phyloP scores from a whole-genome alignment of 2,329 filamentous ascomycete species.

The Colletotrichum kahawae region DNA sequence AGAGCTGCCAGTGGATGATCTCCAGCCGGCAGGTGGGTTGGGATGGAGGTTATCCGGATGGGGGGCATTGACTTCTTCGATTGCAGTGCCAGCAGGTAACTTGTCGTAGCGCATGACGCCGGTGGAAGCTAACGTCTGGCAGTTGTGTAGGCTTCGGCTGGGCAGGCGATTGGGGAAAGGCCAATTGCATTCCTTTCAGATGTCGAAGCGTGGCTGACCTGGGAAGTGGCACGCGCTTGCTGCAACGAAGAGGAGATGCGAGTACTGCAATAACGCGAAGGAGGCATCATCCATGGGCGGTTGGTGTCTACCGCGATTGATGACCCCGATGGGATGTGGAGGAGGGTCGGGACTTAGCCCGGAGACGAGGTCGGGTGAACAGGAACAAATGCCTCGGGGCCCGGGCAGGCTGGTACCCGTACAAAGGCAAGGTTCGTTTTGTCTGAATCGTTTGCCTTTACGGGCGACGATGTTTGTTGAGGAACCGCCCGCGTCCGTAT shows the following conservation, averaged over 20 bases:
- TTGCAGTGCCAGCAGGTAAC: background rate
- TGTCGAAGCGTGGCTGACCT: no score
- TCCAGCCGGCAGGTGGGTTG: background rate
- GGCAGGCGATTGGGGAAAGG: background rate
- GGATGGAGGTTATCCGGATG: background rate
- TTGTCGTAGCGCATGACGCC: background rate
- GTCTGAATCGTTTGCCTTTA: background rate
- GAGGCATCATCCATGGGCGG: background rate
- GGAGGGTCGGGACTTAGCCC: background rate
- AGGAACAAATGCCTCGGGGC: background rate
- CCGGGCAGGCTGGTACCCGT: background rate
- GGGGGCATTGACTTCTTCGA: background rate
- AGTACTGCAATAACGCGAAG: background rate
- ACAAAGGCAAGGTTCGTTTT: background rate
- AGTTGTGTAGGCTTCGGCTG: background rate
- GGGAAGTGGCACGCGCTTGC: background rate
- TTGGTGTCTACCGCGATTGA: background rate
- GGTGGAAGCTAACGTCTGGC: background rate
- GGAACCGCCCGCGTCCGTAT: background rate
- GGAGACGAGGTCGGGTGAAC: background rate
- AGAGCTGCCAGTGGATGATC: slow-evolving; percentile 8
- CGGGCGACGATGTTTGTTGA: background rate
- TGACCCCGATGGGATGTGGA: background rate
- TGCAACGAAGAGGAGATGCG: background rate
- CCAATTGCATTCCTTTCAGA: background rate